phyloP scores from a whole-genome alignment of 2,329 filamentous ascomycete genomes.

The Aspergillus pseudonomiae region DNA sequence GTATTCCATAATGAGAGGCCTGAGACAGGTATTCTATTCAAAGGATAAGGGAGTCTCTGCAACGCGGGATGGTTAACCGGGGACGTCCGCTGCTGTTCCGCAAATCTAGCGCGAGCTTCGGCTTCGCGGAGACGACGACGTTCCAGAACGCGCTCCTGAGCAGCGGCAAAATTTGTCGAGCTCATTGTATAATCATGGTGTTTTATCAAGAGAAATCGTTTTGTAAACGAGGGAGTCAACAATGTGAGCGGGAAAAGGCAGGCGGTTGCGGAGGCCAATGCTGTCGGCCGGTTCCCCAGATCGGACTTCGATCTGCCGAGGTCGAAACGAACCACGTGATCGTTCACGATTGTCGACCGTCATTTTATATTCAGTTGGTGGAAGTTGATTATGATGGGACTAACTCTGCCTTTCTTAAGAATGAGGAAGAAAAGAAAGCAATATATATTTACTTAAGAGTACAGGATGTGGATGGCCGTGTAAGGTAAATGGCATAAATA shows the following conservation, averaged over 20 bases:
- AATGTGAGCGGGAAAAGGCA: slow-evolving; percentile 10
- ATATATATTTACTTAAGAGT: neutral
- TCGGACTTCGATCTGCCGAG: slow-evolving; percentile 20
- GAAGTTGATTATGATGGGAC: neutral
- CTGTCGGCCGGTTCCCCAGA: slow-evolving; percentile 25
- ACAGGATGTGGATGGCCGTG: neutral
- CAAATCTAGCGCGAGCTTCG: slow-evolving; percentile 61
- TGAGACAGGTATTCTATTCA: slow-evolving; percentile 56
- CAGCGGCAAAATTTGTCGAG: slow-evolving; percentile 77
- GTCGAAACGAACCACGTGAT: slow-evolving; percentile 19
- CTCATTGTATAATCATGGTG: slow-evolving; percentile 52
- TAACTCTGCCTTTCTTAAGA: neutral
- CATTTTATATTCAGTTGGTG: neutral
- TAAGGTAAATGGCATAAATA: neutral
- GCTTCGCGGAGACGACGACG: slow-evolving; percentile 76
- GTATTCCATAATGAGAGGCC: slow-evolving; percentile 66
- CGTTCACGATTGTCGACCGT: neutral
- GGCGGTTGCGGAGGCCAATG: slow-evolving; percentile 10
- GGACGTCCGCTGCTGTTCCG: slow-evolving; percentile 48
- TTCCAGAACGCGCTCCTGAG: slow-evolving; percentile 82
- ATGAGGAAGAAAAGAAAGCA: neutral
- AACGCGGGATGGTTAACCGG: slow-evolving; percentile 57
- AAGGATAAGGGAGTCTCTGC: slow-evolving; percentile 63
- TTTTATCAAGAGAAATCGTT: slow-evolving; percentile 9
- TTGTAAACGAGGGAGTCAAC: neutral